Evolutionary conservation across 139 green algal genomes (phyloP), one percentile per base, ranked within the genome.

Genomic region (Chlorella sp.): DNA sequence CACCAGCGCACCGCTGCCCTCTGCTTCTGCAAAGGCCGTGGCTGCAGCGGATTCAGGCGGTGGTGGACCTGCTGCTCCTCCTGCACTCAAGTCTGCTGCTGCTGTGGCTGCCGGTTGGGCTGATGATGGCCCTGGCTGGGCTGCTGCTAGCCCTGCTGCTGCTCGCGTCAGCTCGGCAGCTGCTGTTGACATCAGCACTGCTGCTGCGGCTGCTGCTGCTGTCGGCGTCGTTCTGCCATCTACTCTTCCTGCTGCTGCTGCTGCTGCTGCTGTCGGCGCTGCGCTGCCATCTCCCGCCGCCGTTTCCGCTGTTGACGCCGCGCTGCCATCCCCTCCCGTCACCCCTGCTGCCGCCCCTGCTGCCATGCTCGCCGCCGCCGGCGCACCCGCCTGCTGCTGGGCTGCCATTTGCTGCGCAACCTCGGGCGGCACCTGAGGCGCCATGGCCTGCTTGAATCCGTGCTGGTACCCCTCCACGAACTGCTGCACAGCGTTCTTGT

Each of bases 401-500:
- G 85, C 85, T 57, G 39, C 75, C 87, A 90, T 90, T 26, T 87
- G 64, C 21, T 32, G 1, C 1, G 79, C 80, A 42, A 90, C 87
- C 19, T 90, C 87, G 0, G 64, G 32, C 1, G 87, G 86, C 48
- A 90, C 40, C 19, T 92, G 57, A 32, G 85, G 73, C 40, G 37
- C 22, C 71, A 81, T 93, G 12, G 71, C 81, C 69, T 88, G 86
- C 61, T 73, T 16, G 42, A 94, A 86, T 30, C 87, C 94, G 79
- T 95, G 89, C 48, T 88, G 87, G 79, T 95, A 96, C 7, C 94
- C 94, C 68, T 92, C 64, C 32, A 95, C 82, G 77, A 96, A 96
- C 26, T 92, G 76, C 66, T 91, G 90, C 68, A 96, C 75, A 0
- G 93, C 92, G 57, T 94, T 85, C 68, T 64, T 77, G 86, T 96